phyloP scores from a whole-genome alignment of 2,329 filamentous ascomycete species.

The Pestalotiopsis sp. region DNA sequence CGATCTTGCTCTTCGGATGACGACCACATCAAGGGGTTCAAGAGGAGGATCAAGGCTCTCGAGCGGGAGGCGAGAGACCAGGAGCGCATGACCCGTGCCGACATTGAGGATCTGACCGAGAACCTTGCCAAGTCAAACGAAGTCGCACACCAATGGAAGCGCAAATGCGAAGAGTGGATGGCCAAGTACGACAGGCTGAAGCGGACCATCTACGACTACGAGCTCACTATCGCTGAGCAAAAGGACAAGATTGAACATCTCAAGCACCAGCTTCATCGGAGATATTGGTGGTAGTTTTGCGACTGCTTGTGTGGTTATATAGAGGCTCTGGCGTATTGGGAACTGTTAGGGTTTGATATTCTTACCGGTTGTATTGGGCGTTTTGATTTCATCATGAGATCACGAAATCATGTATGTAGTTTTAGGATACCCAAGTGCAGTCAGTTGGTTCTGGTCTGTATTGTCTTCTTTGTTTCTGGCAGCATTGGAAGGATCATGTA shows the following conservation, averaged over 20 bases:
- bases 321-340: neutral
- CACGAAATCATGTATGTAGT: neutral
- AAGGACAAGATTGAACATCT: constrained; percentile 18
- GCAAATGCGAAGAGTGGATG: constrained; percentile 17
- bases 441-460: neutral
- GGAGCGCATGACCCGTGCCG: constrained; percentile 15
- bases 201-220: constrained; percentile 15
- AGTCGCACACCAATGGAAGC: constrained; percentile 16
- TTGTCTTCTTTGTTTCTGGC: neutral
- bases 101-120: constrained; percentile 9
- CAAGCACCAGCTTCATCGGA: constrained; percentile 15
- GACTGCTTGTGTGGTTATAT: constrained; percentile 12
- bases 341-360: neutral
- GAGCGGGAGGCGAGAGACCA: constrained; percentile 22
- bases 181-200: constrained; percentile 15
- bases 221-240: constrained; percentile 12
- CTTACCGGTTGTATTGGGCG: neutral
- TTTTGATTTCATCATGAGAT: neutral
- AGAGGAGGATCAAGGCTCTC: constrained; percentile 21
- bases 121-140: constrained; percentile 23
- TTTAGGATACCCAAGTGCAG: neutral
- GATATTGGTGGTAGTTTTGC: constrained; percentile 16
- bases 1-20: constrained; percentile 18
- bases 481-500: neutral
- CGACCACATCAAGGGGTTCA: constrained; percentile 20